Evolutionary conservation across 257 asterid genomes (phyloP), one percentile per base, ranked within the genome.

Genomic region (Eucommia ulmoides): DNA sequence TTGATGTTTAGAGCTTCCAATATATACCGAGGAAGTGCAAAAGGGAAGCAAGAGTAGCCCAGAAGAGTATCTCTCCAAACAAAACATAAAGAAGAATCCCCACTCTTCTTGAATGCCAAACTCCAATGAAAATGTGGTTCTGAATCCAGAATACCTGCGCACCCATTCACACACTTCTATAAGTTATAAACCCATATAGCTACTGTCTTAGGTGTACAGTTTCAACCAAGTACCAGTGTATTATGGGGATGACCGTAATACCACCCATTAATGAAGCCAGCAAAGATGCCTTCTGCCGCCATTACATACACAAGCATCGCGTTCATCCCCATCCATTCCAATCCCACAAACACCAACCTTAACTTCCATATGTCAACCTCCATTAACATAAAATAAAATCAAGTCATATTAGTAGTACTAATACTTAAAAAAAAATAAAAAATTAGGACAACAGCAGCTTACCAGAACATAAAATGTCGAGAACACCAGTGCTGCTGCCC

Each of bases 241-340:
- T 80, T 83, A 42, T 65, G 79, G 26, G 88, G 87, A 42, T 73
- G 58, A n/a, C 65, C 83, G 10, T 68, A 80, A 58, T 83, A 83
- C 94, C 94, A 83, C 15, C 92, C 94, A 19, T 80, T 83, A 57
- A 83, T 63, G 45, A 83, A 83, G 53, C 88, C 88, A 12, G 92
- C 88, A 47, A 83, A 78, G 26, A 83, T 71, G 46, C 79, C 88
- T 54, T 20, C 83, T 1, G 88, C 92, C 8, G 87, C 94, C 92
- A 83, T 70, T 18, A 83, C 94, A 58, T 80, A 83, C 14, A 83
- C 92, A n/a, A 83, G 78, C 94, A 83, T 83, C 0, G 88, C 94
- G 22, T 83, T 83, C 88, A 73, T 73, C 17, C 94, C 94, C 8
- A 83, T 83, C 94, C 94, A 83, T 64, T 80, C 75, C 19, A 83